Base-by-base conservation (phyloP, 805 yeast species). In the Metschnikowia kunwiensis region DNA sequence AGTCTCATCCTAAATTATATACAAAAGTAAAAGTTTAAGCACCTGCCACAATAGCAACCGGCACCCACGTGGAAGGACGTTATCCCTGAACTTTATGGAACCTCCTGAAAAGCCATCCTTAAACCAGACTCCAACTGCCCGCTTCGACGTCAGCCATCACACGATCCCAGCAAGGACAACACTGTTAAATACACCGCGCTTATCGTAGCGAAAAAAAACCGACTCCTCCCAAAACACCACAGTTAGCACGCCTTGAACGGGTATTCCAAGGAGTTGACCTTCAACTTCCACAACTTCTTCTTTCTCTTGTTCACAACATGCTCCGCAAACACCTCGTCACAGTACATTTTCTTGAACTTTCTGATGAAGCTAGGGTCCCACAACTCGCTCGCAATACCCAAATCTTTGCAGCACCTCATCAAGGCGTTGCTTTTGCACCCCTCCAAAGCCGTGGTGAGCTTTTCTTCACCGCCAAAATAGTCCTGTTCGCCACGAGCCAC, bases 401-500 rank as follows among this genome's bases (percentile, higher is more conserved):
- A 71, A 63, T 93, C 98, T 59, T 93, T 93, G 63, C 98, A 93
- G 54, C 97, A 89, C 58, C 98, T 76, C 97, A 93, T 91, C 58
- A 93, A 66, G 0, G 97, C 97, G 57, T 93, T 93, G 55, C 94
- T 82, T 57, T 88, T 88, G 61, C 97, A 91, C 8, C 98, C 98
- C 63, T 93, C 98, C 27, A 94, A 81, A 0, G 97, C 97, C 0
- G 97, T 93, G 4, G 97, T 87, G 31, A 91, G 77, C 30, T 93
- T 94, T 43, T 78, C 80, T 18, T 86, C 88, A 24, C 77, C 80
- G 7, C 73, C 74, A 65, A 86, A 93, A 57, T 84, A 93, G 49
- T 86, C 89, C 63, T 89, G 97, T 58, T 93, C 97, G 18, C 98
- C 98, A 43, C 98, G 75, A 0, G 97, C 95, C 14, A 93, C 82